Evolutionary conservation across 352 stramenopile species (phyloP), one percentile per base, ranked within the genome.

Genomic region (Phytophthora hybrid): DNA sequence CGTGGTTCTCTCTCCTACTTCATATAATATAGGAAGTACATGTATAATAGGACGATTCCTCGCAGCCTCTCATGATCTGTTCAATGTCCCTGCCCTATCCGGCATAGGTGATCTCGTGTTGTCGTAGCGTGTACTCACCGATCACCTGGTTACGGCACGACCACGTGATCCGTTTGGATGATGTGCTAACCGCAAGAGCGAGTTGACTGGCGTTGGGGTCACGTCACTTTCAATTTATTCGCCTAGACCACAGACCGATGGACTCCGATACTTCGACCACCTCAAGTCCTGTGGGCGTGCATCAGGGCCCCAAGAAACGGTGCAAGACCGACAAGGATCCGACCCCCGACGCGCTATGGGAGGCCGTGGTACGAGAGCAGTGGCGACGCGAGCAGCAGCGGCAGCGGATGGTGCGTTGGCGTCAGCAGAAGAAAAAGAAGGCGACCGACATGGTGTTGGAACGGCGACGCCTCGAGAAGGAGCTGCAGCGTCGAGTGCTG

Each of bases 361-460:
- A 34, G 73, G 90, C 85, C 16, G 41, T 54, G 7, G 18, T 34
- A 14, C 58, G n/a, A 4, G 58, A 64, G 58, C 58, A 55, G n/a
- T 21, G 29, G 9, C 37, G 41, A 18, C 23, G 39, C 26, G 58
- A 64, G 21, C 23, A 55, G 16, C 58, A 64, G 16, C 26, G 58
- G 5, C 13, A n/a, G 2, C 41, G 58, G 5, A 64, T 64, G 58
- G 23, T 52, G 23, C 11, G 29, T 4, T 64, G 58, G 39, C 14
- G 14, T 23, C 32, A 41, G 41, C 32, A 64, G 21, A 54, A 64
- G 41, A 64, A 47, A 41, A 23, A 64, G 23, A 32, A 34, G 23
- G 23, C 34, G 23, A 21, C 51, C 23, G 51, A 57, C 19, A 57
- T 57, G 51, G 21, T 34, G 0, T 47, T 7, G 0, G 60, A 67